Base-by-base conservation (phyloP, 139 green algal species). In the Ulvella scutata region DNA sequence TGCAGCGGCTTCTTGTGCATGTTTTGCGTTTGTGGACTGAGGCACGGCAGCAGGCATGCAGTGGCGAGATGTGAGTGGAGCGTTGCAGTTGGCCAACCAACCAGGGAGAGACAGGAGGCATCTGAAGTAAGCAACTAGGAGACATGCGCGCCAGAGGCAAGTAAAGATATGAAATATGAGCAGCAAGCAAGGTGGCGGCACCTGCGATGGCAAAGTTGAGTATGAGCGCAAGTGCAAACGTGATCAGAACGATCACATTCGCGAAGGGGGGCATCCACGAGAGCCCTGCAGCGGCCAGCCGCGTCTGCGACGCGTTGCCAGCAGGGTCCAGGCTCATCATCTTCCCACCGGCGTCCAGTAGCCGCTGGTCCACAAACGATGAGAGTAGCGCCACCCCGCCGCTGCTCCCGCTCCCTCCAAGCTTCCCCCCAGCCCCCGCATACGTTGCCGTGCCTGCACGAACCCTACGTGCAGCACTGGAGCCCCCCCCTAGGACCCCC, bases 241-340 rank as follows among this genome's bases (percentile, higher is more conserved):
- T 88, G 36, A 90, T 77, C 17, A 94, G 36, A 0, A 92, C 89
- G 20, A 78, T 77, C 28, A 91, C 35, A 79, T 97, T 98, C 76
- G 90, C 87, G 3, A 87, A 72, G 3, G 84, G 87, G 21, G 93
- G 92, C 80, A 89, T 81, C 93, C 93, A 97, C 36, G 21, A 79
- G 20, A 85, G 73, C 44, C 79, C 43, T 3, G 89, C 89, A 33
- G 89, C 83, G 2, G 62, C 37, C 0, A 67, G 39, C 51, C 94
- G 87, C 38, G 83, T 73, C 73, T 81, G 74, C 77, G 87, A 67
- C 28, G 83, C 82, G 51, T 82, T 31, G 34, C 80, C 80, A 13
- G 38, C 85, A 0, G 81, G 74, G 43, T 82, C 85, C 79, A 67
- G 51, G 6, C 33, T n/a, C 51, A 67, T 67, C 51, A 67, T 29